These are phyloP conservation scores for Phoma sp. DNA, from an alignment of 2,329 filamentous ascomycete species.

Conservation along the genomic window DNA sequence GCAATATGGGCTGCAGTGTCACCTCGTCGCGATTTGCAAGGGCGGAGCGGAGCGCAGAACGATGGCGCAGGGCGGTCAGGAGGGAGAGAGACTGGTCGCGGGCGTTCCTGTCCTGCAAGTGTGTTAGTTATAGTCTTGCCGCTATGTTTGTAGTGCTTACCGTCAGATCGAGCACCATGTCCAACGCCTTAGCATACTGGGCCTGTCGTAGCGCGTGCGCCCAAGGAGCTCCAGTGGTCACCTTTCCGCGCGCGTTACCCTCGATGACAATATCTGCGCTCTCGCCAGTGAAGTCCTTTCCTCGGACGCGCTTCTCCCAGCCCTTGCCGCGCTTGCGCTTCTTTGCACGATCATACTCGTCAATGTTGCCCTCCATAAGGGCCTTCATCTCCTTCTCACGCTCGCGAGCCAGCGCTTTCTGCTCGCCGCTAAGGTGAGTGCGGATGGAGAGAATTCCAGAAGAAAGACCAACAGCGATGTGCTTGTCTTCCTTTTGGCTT, in stretches of 20 bases:
- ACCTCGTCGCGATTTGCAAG: slow-evolving; percentile 81
- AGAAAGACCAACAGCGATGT: slow-evolving; percentile 93
- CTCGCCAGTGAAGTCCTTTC: slow-evolving; percentile 82
- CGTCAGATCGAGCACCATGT: slow-evolving; percentile 68
- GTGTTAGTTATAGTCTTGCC: slow-evolving; percentile 12
- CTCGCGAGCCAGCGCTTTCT: slow-evolving; percentile 77
- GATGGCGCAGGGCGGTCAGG: slow-evolving; percentile 83
- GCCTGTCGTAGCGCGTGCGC: slow-evolving; percentile 81
- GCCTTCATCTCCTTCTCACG: slow-evolving; percentile 85
- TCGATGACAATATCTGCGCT: slow-evolving; percentile 89
- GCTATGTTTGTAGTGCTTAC: slow-evolving; percentile 26
- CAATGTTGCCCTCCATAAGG: slow-evolving; percentile 76
- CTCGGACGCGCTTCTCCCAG: slow-evolving; percentile 67
- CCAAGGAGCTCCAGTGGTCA: slow-evolving; percentile 74
- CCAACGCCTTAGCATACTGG: slow-evolving; percentile 77
- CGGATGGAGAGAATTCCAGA: slow-evolving; percentile 89
- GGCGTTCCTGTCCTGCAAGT: slow-evolving; percentile 32
- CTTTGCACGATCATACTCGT: slow-evolving; percentile 75
- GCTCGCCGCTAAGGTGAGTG: slow-evolving; percentile 83
- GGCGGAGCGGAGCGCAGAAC: slow-evolving; percentile 80
- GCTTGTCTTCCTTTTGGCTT: slow-evolving; percentile 78
- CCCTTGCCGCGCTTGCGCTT: slow-evolving; percentile 66
- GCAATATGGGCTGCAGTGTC: slow-evolving; percentile 79
- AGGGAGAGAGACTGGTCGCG: slow-evolving; percentile 68
- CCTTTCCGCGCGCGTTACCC: slow-evolving; percentile 68